These are phyloP conservation scores for Lantana camara DNA, from an alignment of 257 asterid genomes.

Conservation along the genomic window DNA sequence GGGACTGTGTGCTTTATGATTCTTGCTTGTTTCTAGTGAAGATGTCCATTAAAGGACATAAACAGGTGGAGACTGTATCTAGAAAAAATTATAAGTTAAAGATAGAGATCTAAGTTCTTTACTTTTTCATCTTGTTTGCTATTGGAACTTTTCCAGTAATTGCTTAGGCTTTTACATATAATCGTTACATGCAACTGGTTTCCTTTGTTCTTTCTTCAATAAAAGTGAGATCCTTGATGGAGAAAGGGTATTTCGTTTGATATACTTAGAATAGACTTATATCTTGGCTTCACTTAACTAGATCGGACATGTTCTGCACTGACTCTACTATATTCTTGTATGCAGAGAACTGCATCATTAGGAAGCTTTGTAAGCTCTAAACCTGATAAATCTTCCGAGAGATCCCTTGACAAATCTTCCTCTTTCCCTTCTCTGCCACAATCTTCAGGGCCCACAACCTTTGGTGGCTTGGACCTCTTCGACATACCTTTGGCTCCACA, in stretches of 20 bases:
- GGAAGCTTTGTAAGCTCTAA: slow-evolving; percentile 65
- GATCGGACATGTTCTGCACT: slow-evolving; percentile 21
- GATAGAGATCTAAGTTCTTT: not conserved
- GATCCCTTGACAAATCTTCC: slow-evolving; percentile 36
- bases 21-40: slow-evolving; percentile 7
- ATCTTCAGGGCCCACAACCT: slow-evolving; percentile 30
- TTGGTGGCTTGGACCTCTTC: slow-evolving; percentile 53
- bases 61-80: not conserved
- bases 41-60: not conserved
- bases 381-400: slow-evolving; percentile 40
- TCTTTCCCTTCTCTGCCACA: slow-evolving; percentile 40
- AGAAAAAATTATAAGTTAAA: not conserved
- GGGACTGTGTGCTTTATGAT: not conserved
- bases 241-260: not conserved
- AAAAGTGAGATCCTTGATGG: not conserved
- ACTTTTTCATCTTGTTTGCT: not conserved
- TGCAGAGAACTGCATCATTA: slow-evolving; percentile 65
- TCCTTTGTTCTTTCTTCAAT: not conserved
- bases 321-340: slow-evolving; percentile 29
- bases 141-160: not conserved
- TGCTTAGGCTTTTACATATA: not conserved
- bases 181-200: not conserved
- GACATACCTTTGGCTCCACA: slow-evolving; percentile 45
- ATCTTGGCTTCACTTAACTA: not conserved
- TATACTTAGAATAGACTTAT: not conserved